phyloP scores from a whole-genome alignment of 2,329 filamentous ascomycete species.

The Botrytis fragariae region DNA sequence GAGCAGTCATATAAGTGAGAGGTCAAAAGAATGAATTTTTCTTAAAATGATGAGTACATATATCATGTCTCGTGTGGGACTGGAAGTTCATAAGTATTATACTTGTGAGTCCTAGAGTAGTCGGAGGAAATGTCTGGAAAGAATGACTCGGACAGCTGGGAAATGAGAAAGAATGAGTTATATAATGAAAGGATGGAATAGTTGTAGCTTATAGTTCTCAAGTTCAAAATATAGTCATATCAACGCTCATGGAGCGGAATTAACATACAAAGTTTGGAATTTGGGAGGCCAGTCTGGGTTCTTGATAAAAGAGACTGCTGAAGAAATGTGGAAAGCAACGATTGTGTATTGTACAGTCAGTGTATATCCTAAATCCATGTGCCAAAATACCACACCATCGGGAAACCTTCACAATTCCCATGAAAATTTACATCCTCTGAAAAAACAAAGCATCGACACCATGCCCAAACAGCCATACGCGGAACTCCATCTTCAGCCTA shows the following conservation, averaged over 20 bases:
- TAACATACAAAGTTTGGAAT: not conserved
- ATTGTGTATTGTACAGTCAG: not conserved
- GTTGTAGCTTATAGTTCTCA: not conserved
- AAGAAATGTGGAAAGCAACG: not conserved
- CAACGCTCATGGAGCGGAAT: not conserved
- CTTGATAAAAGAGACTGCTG: not conserved
- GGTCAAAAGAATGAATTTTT: no score
- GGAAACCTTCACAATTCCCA: not conserved
- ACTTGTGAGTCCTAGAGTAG: not conserved
- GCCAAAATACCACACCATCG: not conserved
- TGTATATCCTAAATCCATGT: not conserved
- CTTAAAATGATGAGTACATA: not conserved
- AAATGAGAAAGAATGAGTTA: not conserved
- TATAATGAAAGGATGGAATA: rapidly evolving
- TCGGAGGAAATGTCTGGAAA: not conserved
- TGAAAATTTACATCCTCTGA: not conserved
- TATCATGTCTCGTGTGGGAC: not conserved
- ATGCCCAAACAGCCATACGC: not conserved
- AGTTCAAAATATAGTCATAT: not conserved
- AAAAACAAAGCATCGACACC: not conserved
- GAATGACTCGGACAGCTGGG: not conserved
- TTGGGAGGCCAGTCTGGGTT: no score
- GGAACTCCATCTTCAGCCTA: not conserved
- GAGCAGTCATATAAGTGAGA: no score
- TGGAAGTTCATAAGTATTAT: not conserved